These are phyloP conservation scores for Fusarium marasasianum DNA, from an alignment of 2,329 filamentous ascomycete genomes.

Conservation along the genomic window DNA sequence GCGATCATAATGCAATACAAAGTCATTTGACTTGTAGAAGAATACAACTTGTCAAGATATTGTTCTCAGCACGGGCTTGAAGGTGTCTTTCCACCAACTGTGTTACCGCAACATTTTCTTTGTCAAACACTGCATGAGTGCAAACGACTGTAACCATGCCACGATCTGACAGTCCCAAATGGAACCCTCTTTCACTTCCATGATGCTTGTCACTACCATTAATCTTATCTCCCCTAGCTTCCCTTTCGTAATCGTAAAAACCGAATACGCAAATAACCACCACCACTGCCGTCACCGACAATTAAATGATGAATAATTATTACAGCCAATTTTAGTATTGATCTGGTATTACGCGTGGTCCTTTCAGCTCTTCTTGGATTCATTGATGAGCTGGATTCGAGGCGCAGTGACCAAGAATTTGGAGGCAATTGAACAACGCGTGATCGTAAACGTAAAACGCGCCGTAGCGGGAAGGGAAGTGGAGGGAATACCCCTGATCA, in stretches of 20 bases:
- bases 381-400: neutral
- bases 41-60: slow-evolving; percentile 13
- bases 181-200: neutral
- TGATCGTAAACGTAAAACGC: slow-evolving; percentile 19
- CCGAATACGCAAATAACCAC: slow-evolving; percentile 26
- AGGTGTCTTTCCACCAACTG: neutral
- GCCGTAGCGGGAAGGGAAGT: slow-evolving; percentile 20
- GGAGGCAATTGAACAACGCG: neutral
- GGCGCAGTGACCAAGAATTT: slow-evolving; percentile 8
- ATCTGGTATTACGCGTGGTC: slow-evolving; percentile 1
- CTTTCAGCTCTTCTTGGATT: slow-evolving; percentile 4
- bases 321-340: slow-evolving; percentile 5
- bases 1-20: slow-evolving; percentile 13
- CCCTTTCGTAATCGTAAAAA: slow-evolving; percentile 32
- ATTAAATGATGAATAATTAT: neutral
- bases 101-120: neutral
- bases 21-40: slow-evolving; percentile 1
- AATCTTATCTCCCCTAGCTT: neutral
- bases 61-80: slow-evolving; percentile 24
- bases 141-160: neutral
- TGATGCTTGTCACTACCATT: neutral
- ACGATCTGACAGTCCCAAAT: neutral
- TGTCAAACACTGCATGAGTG: slow-evolving; percentile 7
- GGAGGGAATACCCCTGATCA: slow-evolving; percentile 25
- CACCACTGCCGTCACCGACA: neutral